Percentiles rank a stretch among this genome's conserved stretches.
Evolutionary conservation across 768 basidiomycete species (phyloP).

Genomic region (Trametes cinnabarina): DNA sequence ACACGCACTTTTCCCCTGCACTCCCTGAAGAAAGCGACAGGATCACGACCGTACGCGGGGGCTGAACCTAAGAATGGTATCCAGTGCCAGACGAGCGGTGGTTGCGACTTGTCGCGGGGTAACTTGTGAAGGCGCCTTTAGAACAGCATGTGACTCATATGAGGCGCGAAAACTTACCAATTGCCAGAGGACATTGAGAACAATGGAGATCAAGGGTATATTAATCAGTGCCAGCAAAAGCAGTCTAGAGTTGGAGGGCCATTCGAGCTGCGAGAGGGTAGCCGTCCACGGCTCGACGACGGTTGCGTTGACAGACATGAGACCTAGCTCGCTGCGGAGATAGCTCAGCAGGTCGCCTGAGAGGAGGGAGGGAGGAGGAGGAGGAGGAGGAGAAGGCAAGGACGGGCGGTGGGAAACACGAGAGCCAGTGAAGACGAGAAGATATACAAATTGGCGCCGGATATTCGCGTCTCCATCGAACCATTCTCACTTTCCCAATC

Average conservation of each 20-base stretch:
- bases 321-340: conserved; percentile 1
- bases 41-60: conserved; percentile 87
- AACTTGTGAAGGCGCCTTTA: conserved; percentile 41
- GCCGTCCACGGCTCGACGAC: conserved; percentile 28
- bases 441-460: conserved; percentile 16
- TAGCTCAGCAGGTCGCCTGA: background rate
- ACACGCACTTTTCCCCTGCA: conserved; percentile 68
- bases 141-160: background rate
- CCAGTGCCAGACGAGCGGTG: conserved; percentile 92
- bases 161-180: conserved; percentile 43
- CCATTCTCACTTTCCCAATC: conserved; percentile 19
- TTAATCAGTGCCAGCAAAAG: conserved; percentile 53
- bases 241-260: conserved; percentile 25
- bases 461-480: conserved; percentile 16
- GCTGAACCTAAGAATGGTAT: conserved; percentile 91
- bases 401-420: conserved; percentile 2
- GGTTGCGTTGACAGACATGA: conserved; percentile 29
- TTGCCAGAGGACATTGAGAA: conserved; percentile 77
- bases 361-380: conserved; percentile 1
- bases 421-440: conserved; percentile 13
- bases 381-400: background rate
- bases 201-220: conserved; percentile 62
- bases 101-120: conserved; percentile 67
- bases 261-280: conserved; percentile 28
- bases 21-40: conserved; percentile 80